Percentiles rank a stretch among this genome's conserved stretches.
These are phyloP conservation scores for Magnusiomyces ingens DNA, from an alignment of 1,139 yeast genomes.

Conservation along the genomic window DNA sequence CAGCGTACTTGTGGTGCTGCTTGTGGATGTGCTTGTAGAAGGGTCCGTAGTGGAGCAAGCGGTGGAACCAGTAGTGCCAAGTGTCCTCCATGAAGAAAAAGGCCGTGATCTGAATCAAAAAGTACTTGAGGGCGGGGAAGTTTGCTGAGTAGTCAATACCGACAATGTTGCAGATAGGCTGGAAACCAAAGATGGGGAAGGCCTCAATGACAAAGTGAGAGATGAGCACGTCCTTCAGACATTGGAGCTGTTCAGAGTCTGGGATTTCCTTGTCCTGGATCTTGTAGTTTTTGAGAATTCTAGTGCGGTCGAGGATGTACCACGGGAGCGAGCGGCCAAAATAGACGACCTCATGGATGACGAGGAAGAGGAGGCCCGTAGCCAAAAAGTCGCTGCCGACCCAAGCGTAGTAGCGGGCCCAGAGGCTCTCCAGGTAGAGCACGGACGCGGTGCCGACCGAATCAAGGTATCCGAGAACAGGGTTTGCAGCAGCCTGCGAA, in stretches of 20 bases:
- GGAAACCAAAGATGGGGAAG: conserved; percentile 93
- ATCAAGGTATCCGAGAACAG: conserved; percentile 2
- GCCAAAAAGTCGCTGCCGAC: conserved; percentile 73
- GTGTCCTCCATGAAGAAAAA: conserved; percentile 85
- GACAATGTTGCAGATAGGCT: conserved; percentile 71
- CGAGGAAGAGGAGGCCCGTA: conserved; percentile 71
- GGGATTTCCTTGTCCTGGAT: conserved; percentile 71
- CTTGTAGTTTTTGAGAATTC: conserved; percentile 70
- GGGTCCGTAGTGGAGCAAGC: conserved; percentile 76
- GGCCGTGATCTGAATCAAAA: conserved; percentile 56
- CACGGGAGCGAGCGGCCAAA: conserved; percentile 83
- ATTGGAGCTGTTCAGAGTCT: conserved; percentile 81
- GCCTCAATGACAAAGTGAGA: conserved; percentile 91
- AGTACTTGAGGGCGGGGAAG: conserved; percentile 58
- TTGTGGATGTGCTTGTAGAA: conserved; percentile 89
- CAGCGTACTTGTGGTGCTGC: conserved; percentile 94
- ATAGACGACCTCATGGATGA: conserved; percentile 71
- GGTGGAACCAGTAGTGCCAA: conserved; percentile 95
- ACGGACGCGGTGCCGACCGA: conserved; percentile 20
- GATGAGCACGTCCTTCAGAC: conserved; percentile 72
- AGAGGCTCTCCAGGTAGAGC: conserved; percentile 49
- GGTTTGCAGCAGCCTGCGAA: conserved; percentile 2
- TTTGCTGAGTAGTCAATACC: conserved; percentile 77
- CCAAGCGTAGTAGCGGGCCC: conserved; percentile 76
- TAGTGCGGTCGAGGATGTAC: conserved; percentile 69